Percentiles rank a stretch among this genome's conserved stretches.
phyloP scores from a whole-genome alignment of 306 rosid genomes.

The Cyamopsis tetragonoloba region DNA sequence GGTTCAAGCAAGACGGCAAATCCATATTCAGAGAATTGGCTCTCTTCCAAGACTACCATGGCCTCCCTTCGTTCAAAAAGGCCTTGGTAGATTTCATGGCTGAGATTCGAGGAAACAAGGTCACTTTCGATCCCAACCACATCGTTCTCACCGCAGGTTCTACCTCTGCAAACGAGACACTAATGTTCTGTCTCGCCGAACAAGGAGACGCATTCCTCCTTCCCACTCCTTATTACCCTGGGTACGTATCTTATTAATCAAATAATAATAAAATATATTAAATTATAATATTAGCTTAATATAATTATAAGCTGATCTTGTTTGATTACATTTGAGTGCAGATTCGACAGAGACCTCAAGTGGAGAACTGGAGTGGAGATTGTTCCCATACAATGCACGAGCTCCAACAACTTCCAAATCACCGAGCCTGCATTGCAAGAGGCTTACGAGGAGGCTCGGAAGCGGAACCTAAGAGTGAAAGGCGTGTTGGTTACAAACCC shows the following conservation, averaged over 20 bases:
- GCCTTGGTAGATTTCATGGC: constrained; percentile 81
- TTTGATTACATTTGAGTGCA: constrained; percentile 27
- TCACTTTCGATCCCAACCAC: constrained; percentile 59
- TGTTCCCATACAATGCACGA: constrained; percentile 72
- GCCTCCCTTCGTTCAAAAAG: constrained; percentile 75
- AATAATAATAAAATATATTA: background rate
- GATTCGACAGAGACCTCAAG: constrained; percentile 82
- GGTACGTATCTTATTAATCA: constrained; percentile 33
- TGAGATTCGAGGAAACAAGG: constrained; percentile 64
- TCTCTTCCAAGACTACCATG: constrained; percentile 93
- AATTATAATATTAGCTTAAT: background rate
- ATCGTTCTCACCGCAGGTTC: constrained; percentile 79
- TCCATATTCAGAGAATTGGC: constrained; percentile 87
- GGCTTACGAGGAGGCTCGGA: constrained; percentile 53
- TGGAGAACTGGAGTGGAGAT: constrained; percentile 82
- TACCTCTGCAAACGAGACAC: constrained; percentile 80
- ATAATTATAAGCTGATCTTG: constrained; percentile 18
- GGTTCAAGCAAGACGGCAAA: constrained; percentile 63
- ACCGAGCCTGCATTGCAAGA: constrained; percentile 49
- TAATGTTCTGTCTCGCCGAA: constrained; percentile 73
- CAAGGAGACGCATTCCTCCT: constrained; percentile 73
- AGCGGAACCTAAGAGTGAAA: constrained; percentile 61
- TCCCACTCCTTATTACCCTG: constrained; percentile 87
- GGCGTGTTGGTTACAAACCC: constrained; percentile 83
- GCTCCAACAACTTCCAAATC: constrained; percentile 66